Percentiles rank a stretch among this genome's conserved stretches.
Evolutionary conservation across 73 alveolate species (phyloP).

Genomic region (Paramecium caudatum): DNA sequence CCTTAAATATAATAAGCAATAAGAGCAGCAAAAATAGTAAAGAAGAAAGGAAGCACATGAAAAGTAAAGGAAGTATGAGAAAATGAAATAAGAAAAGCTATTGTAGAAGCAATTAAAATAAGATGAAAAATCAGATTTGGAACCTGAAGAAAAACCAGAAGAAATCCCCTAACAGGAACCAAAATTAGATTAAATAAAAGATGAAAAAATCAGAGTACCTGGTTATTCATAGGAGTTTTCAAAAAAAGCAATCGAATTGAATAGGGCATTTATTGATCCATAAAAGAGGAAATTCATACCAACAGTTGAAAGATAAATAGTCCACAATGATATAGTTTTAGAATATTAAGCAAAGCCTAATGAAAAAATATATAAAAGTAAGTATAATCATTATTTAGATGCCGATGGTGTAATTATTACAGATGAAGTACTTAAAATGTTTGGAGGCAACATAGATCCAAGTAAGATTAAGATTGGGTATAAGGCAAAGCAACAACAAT

Average conservation of each 20-base stretch:
- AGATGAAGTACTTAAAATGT: conserved; percentile 62
- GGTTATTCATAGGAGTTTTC: conserved; percentile 53
- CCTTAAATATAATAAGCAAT: conserved; percentile 3
- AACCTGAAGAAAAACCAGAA: conserved; percentile 29
- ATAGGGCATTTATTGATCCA: conserved; percentile 52
- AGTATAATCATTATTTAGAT: conserved; percentile 19
- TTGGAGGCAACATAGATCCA: conserved; percentile 44
- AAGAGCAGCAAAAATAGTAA: not conserved
- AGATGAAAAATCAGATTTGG: not conserved
- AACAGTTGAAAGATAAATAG: not conserved
- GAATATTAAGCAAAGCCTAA: conserved; percentile 39
- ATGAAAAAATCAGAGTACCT: conserved; percentile 35
- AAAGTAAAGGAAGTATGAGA: conserved; percentile 20
- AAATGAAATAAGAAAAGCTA: conserved; percentile 34
- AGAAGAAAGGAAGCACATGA: conserved; percentile 37
- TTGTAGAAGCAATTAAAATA: not conserved
- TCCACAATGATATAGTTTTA: not conserved
- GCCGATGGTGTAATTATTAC: conserved; percentile 61
- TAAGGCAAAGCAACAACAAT: not conserved
- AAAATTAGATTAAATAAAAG: conserved; percentile 7
- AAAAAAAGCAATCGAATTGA: conserved; percentile 25
- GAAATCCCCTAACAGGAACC: not conserved
- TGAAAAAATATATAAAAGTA: conserved; percentile 45
- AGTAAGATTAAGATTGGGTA: conserved; percentile 41
- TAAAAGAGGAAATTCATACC: not conserved